These are phyloP conservation scores for Paramecium biaurelia DNA, from an alignment of 73 alveolate species.

Conservation along the genomic window DNA sequence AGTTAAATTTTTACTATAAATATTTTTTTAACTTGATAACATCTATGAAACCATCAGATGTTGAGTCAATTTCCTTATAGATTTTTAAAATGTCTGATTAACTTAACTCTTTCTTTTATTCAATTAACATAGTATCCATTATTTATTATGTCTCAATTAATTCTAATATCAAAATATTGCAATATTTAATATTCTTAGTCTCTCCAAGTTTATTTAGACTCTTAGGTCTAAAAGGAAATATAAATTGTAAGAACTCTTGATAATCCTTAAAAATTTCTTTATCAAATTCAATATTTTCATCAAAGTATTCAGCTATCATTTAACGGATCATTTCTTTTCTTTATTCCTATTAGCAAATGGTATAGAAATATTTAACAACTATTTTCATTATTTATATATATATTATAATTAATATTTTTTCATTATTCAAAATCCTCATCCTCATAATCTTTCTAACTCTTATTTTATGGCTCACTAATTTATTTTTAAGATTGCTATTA, in stretches of 20 bases:
- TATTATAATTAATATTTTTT: neutral
- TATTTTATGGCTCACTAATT: neutral
- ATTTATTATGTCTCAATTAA: neutral
- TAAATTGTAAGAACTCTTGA: neutral
- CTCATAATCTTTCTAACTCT: neutral
- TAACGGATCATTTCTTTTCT: neutral
- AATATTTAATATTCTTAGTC: neutral
- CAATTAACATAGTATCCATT: neutral
- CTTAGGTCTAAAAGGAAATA: neutral
- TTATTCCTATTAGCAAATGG: neutral
- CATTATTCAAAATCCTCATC: constrained; percentile 46
- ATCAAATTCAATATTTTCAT: neutral
- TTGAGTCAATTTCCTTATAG: neutral
- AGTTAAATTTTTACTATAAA: neutral
- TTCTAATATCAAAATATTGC: neutral
- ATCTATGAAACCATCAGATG: neutral
- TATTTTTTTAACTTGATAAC: neutral
- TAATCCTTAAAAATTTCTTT: neutral
- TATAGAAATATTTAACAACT: constrained; percentile 34
- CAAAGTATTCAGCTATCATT: constrained; percentile 45
- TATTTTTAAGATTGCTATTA: neutral
- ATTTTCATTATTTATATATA: neutral
- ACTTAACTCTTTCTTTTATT: neutral
- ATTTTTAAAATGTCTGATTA: neutral
- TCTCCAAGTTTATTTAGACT: constrained; percentile 9